Percentiles rank a stretch among this genome's conserved stretches.
Evolutionary conservation across 2,329 filamentous ascomycete genomes (phyloP).

Genomic region (Alternaria ethzedia): DNA sequence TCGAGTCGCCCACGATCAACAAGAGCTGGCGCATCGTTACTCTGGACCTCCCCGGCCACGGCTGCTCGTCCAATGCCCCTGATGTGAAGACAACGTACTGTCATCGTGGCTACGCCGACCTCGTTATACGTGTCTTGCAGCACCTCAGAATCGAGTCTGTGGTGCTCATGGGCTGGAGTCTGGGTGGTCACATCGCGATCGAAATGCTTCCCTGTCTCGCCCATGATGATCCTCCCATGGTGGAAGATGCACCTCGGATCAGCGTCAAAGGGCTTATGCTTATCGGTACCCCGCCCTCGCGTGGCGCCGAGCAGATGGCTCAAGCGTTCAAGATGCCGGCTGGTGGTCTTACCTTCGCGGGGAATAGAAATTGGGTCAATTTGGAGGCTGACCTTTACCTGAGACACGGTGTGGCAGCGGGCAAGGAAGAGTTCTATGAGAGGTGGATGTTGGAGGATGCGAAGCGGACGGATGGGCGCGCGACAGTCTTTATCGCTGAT

Average conservation of each 20-base stretch:
- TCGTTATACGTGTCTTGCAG: slow-evolving; percentile 36
- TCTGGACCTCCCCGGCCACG: slow-evolving; percentile 47
- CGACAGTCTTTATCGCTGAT: slow-evolving; percentile 33
- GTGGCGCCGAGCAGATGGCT: slow-evolving; percentile 24
- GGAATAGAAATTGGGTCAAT: slow-evolving; percentile 20
- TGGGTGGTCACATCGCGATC: slow-evolving; percentile 44
- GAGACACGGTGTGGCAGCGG: slow-evolving; percentile 16
- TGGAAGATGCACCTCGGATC: background rate
- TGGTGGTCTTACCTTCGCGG: slow-evolving; percentile 17
- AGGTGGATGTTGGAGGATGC: slow-evolving; percentile 38
- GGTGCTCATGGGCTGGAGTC: slow-evolving; percentile 41
- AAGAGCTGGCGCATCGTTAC: slow-evolving; percentile 30
- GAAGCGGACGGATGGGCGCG: slow-evolving; percentile 32
- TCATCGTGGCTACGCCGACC: slow-evolving; percentile 40
- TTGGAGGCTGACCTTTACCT: slow-evolving; percentile 26
- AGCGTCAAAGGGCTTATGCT: slow-evolving; percentile 36
- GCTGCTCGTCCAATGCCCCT: slow-evolving; percentile 35
- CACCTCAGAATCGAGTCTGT: slow-evolving; percentile 20
- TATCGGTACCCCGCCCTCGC: slow-evolving; percentile 34
- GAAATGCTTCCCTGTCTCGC: slow-evolving; percentile 34
- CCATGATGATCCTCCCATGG: background rate
- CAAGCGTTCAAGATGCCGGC: slow-evolving; percentile 19
- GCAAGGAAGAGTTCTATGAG: slow-evolving; percentile 20
- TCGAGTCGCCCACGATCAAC: slow-evolving; percentile 18
- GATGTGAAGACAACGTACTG: slow-evolving; percentile 32